Evolutionary conservation across 179 eudicot species (phyloP).

Genomic region (Corrigiola litoralis): DNA sequence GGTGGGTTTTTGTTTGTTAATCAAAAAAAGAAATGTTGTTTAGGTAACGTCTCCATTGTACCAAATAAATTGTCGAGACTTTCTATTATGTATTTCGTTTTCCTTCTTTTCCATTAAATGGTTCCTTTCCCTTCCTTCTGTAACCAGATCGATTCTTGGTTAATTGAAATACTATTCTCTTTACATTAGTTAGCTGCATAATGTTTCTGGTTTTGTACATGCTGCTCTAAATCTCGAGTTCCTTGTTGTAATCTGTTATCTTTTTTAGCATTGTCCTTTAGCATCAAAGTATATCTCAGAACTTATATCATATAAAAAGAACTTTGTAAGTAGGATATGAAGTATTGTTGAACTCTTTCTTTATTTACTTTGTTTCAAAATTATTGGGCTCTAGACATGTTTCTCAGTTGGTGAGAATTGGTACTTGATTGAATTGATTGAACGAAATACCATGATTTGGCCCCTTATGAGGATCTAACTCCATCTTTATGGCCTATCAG

Average conservation of each 20-base stretch:
- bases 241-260: background rate
- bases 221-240: background rate
- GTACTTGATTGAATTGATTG: background rate
- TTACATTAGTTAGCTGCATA: background rate
- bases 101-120: too few species aligned
- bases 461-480: background rate
- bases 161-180: too few species aligned
- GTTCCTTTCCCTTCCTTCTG: too few species aligned
- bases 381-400: background rate
- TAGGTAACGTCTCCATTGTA: too few species aligned
- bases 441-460: background rate
- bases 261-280: background rate
- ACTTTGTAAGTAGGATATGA: background rate
- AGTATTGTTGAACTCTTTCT: background rate
- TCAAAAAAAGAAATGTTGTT: too few species aligned
- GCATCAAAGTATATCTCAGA: background rate
- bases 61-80: too few species aligned
- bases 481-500: conserved; percentile 35
- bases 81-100: too few species aligned
- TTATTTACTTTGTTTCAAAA: background rate
- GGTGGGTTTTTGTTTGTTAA: too few species aligned
- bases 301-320: background rate
- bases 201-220: background rate
- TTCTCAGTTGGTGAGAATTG: conserved; percentile 1
- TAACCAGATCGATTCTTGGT: too few species aligned